Evolutionary conservation across 179 eudicot species (phyloP).

Genomic region (Actinidia chinensis): DNA sequence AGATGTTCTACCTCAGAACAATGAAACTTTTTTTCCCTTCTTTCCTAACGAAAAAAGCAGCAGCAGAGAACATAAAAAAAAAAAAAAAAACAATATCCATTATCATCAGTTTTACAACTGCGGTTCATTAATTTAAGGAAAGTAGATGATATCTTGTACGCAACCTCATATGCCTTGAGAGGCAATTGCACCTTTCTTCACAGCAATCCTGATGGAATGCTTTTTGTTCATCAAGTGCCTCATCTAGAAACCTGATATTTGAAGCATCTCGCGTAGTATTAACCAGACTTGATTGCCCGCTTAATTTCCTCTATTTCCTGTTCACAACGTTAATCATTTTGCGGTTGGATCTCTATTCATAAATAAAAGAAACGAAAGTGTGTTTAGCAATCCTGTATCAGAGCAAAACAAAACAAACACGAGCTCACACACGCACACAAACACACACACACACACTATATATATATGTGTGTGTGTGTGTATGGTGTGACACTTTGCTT

Average conservation of each 20-base stretch:
- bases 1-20: not conserved
- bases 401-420: not conserved
- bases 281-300: slow-evolving; percentile 55
- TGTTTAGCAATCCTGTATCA: not conserved
- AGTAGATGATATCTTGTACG: slow-evolving; percentile 35
- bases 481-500: not conserved
- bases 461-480: not conserved
- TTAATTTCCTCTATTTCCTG: slow-evolving; percentile 84
- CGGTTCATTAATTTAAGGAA: not conserved
- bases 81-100: too few relatives aligned
- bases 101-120: too few relatives aligned
- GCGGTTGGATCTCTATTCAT: slow-evolving; percentile 57
- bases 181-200: slow-evolving; percentile 95
- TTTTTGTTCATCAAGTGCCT: slow-evolving; percentile 94
- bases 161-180: slow-evolving; percentile 90
- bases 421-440: slow-evolving; percentile 6
- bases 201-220: slow-evolving; percentile 94
- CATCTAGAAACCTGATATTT: slow-evolving; percentile 68
- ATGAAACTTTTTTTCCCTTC: too few relatives aligned
- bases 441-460: too few relatives aligned
- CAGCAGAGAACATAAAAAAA: too few relatives aligned
- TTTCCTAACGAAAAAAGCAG: too few relatives aligned
- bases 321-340: slow-evolving; percentile 81
- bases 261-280: slow-evolving; percentile 59
- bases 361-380: not conserved